Percentiles rank a stretch among this genome's conserved stretches.
Evolutionary conservation across 179 eudicot genomes (phyloP).

Genomic region (Beta macrorhiza): DNA sequence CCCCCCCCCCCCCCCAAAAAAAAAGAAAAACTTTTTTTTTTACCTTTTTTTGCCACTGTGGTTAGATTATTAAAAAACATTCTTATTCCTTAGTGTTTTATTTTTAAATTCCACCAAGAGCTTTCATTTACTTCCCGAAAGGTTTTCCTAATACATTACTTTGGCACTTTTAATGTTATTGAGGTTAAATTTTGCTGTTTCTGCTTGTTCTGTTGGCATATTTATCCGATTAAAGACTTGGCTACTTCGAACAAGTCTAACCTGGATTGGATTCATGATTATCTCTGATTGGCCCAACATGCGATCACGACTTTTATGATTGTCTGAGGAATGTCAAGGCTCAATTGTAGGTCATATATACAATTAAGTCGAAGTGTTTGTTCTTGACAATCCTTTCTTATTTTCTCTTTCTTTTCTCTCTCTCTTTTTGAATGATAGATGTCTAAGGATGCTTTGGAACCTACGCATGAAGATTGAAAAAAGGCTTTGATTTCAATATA

Average conservation of each 20-base stretch:
- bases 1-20: no score
- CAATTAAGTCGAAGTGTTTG: neutral
- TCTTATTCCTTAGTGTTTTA: neutral
- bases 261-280: neutral
- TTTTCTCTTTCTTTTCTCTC: neutral
- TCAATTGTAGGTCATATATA: neutral
- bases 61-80: conserved; percentile 7
- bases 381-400: neutral
- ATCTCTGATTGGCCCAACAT: conserved; percentile 9
- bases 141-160: neutral
- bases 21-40: neutral
- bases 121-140: neutral
- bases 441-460: neutral
- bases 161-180: neutral
- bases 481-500: neutral
- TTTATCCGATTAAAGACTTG: neutral
- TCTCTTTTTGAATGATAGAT: neutral
- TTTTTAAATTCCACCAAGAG: neutral
- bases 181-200: neutral
- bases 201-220: neutral
- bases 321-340: neutral
- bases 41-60: conserved; percentile 10
- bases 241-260: neutral
- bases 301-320: neutral
- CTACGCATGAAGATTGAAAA: neutral